Percentiles rank a stretch among this genome's conserved stretches.
phyloP scores from a whole-genome alignment of 768 basidiomycete species.

The Floccularia luteovirens region DNA sequence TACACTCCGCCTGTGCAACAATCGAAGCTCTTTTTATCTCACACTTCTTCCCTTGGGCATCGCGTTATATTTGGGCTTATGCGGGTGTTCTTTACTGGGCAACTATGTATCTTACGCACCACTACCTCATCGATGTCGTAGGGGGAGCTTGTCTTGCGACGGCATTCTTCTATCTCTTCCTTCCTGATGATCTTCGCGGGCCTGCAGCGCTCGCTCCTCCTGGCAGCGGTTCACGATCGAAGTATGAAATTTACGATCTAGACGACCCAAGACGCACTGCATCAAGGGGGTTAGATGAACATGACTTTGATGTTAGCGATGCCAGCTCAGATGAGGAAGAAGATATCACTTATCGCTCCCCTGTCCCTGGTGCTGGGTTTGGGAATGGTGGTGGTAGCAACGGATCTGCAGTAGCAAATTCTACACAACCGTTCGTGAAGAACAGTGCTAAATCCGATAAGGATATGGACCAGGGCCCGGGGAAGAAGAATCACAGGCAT shows the following conservation, averaged over 20 bases:
- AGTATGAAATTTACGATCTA: slow-evolving; percentile 75
- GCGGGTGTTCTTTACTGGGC: slow-evolving; percentile 89
- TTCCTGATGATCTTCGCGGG: slow-evolving; percentile 73
- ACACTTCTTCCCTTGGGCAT: slow-evolving; percentile 84
- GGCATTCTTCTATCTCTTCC: slow-evolving; percentile 79
- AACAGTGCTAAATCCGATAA: slow-evolving; percentile 14
- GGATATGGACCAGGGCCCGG: slow-evolving; percentile 10
- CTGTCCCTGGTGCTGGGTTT: too few species aligned
- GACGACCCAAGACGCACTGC: slow-evolving; percentile 43
- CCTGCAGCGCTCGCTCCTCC: slow-evolving; percentile 43
- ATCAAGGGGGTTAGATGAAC: slow-evolving; percentile 27
- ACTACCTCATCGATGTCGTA: slow-evolving; percentile 97
- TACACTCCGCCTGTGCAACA: slow-evolving; percentile 88
- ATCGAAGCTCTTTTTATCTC: slow-evolving; percentile 89
- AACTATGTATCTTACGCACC: slow-evolving; percentile 97
- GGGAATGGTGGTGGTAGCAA: slow-evolving; percentile 16
- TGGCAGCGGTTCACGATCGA: slow-evolving; percentile 33
- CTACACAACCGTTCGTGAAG: background rate
- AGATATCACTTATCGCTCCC: slow-evolving; percentile 67
- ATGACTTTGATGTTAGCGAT: slow-evolving; percentile 50
- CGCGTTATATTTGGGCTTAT: slow-evolving; percentile 73
- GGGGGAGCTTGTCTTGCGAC: slow-evolving; percentile 89
- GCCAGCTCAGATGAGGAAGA: slow-evolving; percentile 60
- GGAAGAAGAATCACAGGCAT: slow-evolving; percentile 53
- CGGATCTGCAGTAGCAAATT: background rate